Evolutionary conservation across 225 moss, liverwort and hornwort genomes (phyloP).

Genomic region (Pseudoscleropodium purum): DNA sequence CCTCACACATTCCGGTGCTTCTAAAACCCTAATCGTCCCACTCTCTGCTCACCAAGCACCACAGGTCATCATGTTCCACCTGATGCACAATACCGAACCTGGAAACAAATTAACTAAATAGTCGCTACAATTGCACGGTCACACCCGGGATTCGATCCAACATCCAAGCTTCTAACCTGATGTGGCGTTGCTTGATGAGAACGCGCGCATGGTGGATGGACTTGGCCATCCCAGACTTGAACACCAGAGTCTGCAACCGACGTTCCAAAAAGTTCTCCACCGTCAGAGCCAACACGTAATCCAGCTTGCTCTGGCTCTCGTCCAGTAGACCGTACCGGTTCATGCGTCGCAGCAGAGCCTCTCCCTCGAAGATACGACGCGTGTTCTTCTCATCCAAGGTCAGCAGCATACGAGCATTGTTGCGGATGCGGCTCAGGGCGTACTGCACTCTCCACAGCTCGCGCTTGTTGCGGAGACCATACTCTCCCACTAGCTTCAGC

Average conservation of each 20-base stretch:
- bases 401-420: constrained; percentile 79
- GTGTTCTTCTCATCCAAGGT: constrained; percentile 87
- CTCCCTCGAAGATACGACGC: constrained; percentile 83
- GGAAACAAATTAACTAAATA: not conserved
- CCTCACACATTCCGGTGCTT: not conserved
- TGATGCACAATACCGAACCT: not conserved
- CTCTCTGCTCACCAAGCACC: not conserved
- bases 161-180: constrained; percentile 26
- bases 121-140: not conserved
- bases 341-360: constrained; percentile 79
- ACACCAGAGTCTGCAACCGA: constrained; percentile 76
- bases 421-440: constrained; percentile 80
- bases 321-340: constrained; percentile 78
- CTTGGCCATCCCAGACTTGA: constrained; percentile 92
- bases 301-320: constrained; percentile 77
- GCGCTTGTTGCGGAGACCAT: constrained; percentile 87
- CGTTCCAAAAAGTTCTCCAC: constrained; percentile 84
- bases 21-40: not conserved
- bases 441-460: constrained; percentile 94
- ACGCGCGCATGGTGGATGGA: constrained; percentile 87
- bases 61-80: not conserved
- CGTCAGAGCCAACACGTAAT: constrained; percentile 81
- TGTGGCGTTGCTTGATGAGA: constrained; percentile 83
- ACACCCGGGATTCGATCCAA: too few relatives aligned
- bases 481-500: constrained; percentile 89